Conservation (phyloP, 495 filamentous ascomycete species). For the Xylaria palmicola region DNA sequence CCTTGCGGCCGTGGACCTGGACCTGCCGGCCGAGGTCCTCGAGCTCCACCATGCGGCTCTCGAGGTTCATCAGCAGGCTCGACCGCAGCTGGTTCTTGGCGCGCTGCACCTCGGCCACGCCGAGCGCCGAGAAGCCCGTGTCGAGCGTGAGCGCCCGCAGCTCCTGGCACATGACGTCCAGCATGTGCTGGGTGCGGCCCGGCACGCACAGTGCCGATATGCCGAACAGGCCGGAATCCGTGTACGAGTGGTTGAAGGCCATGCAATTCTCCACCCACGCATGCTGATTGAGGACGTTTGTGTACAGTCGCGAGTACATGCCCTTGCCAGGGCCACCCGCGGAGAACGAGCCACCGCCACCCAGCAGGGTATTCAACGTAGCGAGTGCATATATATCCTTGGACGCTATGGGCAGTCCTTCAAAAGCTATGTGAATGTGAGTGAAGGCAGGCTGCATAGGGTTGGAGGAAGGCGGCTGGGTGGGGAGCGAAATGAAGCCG, state of each 20-base stretch:
- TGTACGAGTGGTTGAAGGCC: constrained; percentile 96
- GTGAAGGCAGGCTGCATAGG: constrained; percentile 78
- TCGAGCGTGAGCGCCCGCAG: constrained; percentile 74
- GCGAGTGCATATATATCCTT: constrained; percentile 95
- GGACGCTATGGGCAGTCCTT: constrained; percentile 86
- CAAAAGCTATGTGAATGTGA: constrained; percentile 92
- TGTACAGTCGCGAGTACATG: constrained; percentile 97
- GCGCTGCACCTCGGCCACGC: constrained; percentile 78
- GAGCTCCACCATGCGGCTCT: constrained; percentile 96
- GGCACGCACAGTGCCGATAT: constrained; percentile 86
- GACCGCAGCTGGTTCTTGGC: constrained; percentile 97
- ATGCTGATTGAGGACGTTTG: constrained; percentile 95
- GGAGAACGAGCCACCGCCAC: constrained; percentile 95
- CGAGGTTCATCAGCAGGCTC: constrained; percentile 94
- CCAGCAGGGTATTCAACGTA: constrained; percentile 93
- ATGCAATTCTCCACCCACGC: constrained; percentile 95
- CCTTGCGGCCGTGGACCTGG: constrained; percentile 88
- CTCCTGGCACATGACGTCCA: constrained; percentile 92
- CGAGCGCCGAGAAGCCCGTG: constrained; percentile 65
- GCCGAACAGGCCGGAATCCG: constrained; percentile 90
- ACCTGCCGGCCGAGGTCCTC: constrained; percentile 96
- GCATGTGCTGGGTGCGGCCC: constrained; percentile 69
- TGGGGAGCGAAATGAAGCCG: constrained; percentile 82
- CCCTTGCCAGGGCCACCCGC: constrained; percentile 97
- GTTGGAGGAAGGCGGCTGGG: constrained; percentile 72